Evolutionary conservation across 495 filamentous ascomycete species (phyloP), one percentile per base, ranked within the genome.

Genomic region (Talaromyces adpressus): DNA sequence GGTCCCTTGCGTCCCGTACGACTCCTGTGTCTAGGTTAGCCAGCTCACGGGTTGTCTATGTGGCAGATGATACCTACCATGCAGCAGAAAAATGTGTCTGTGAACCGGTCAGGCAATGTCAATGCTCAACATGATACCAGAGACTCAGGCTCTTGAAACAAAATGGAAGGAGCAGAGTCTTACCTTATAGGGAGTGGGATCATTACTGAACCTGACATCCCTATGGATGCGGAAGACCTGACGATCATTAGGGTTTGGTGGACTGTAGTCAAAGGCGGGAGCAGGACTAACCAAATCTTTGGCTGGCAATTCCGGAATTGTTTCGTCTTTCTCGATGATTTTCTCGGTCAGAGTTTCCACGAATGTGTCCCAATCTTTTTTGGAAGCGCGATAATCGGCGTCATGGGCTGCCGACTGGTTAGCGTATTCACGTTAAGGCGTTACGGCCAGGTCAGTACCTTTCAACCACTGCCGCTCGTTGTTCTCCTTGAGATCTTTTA

Each of bases 151-250:
- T 52, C 11, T 9, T 39, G 49, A 62, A 66, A 63, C 67, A 66
- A 62, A 34, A 54, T 20, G 32, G 68, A 68, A 66, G 66, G 65
- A 66, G 63, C 8, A 23, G 45, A 47, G 32, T 39, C 77, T 67
- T 78, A 89, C 89, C 81, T 94, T 96, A 73, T 96, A 96, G 1
- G 91, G 91, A 2, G 91, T 92, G 34, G 82, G 89, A 66, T 95
- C 88, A 23, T 89, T 84, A 71, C 78, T 87, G 70, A 93, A 93
- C 20, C 90, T 78, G 23, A 92, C 81, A 70, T 95, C 92, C 57
- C 91, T 80, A 69, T 96, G 91, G 53, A 96, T 93, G 49, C 92
- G 85, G 67, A 93, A 94, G 25, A 92, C 82, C 81, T 87, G 68
- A 5, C 59, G 27, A 16, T 18, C 12, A 6, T 27, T 59, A 39